phyloP scores from a whole-genome alignment of 225 moss, liverwort and hornwort species.

The Straminergon stramineum region DNA sequence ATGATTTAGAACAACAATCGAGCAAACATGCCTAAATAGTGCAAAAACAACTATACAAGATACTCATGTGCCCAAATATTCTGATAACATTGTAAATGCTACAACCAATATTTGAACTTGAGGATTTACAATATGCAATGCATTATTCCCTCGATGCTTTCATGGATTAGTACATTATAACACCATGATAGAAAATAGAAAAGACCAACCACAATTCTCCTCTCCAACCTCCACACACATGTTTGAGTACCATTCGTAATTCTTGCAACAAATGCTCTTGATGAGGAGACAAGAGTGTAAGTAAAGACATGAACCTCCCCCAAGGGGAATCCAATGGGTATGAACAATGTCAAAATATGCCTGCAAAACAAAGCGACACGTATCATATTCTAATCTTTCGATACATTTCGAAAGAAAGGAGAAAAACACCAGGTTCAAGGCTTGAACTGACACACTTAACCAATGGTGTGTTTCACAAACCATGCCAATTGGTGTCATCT shows the following conservation, averaged over 20 bases:
- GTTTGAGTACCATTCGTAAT: rapidly evolving
- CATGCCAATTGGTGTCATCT: too few species aligned
- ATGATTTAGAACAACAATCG: rapidly evolving
- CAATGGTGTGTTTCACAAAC: too few species aligned
- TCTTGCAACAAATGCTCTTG: neutral
- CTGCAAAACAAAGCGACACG: neutral
- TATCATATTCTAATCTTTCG: neutral
- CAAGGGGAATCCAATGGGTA: neutral
- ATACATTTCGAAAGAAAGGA: neutral
- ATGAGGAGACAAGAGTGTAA: neutral
- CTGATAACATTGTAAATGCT: neutral
- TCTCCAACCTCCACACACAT: neutral
- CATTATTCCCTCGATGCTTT: neutral
- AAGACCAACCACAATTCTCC: neutral
- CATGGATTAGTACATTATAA: neutral
- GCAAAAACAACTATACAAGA: neutral
- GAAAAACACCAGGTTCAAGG: neutral
- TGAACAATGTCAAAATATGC: neutral
- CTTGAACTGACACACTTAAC: too few species aligned
- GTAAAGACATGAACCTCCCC: neutral
- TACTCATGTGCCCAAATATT: neutral
- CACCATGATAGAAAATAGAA: neutral
- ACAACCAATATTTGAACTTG: neutral
- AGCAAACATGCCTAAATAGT: neutral
- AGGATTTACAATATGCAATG: neutral